Conservation (phyloP, 108 stramenopile species). For the Nitzschia sp. region DNA sequence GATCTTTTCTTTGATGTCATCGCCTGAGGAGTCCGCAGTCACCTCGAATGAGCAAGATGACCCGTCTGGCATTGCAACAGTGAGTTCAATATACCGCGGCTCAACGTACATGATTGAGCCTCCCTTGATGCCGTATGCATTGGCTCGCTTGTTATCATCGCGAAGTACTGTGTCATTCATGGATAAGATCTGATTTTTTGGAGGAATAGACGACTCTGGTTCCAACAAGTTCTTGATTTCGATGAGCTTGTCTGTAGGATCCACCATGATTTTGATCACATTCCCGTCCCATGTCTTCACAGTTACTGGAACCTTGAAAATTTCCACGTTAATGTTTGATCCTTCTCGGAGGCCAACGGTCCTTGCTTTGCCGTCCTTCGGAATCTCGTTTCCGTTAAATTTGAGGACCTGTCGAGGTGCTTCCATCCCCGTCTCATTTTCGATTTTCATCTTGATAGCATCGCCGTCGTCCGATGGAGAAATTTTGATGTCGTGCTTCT, state of each 20-base stretch:
- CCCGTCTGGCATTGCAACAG: constrained; percentile 18
- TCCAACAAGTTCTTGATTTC: constrained; percentile 18
- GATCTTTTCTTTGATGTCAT: constrained; percentile 13
- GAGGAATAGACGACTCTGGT: constrained; percentile 15
- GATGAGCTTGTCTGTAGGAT: constrained; percentile 14
- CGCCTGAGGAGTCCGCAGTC: constrained; percentile 3
- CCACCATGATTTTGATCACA: constrained; percentile 19
- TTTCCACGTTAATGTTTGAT: constrained; percentile 11
- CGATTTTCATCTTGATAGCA: constrained; percentile 28
- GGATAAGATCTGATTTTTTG: constrained; percentile 20
- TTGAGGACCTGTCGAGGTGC: constrained; percentile 18
- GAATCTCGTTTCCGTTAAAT: constrained; percentile 17
- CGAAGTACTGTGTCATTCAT: constrained; percentile 10
- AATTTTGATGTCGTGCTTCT: not conserved
- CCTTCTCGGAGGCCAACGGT: constrained; percentile 20
- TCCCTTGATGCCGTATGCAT: constrained; percentile 11
- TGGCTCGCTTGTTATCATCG: constrained; percentile 20
- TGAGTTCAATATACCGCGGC: constrained; percentile 11
- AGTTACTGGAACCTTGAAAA: constrained; percentile 21
- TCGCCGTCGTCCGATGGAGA: constrained; percentile 15
- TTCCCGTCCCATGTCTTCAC: constrained; percentile 24
- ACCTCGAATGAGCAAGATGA: constrained; percentile 1
- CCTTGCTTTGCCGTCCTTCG: constrained; percentile 6
- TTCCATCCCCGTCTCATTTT: constrained; percentile 14
- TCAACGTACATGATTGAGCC: constrained; percentile 13